Evolutionary conservation across 106 monocot species (phyloP).

Genomic region (Ottelia alismoides): DNA sequence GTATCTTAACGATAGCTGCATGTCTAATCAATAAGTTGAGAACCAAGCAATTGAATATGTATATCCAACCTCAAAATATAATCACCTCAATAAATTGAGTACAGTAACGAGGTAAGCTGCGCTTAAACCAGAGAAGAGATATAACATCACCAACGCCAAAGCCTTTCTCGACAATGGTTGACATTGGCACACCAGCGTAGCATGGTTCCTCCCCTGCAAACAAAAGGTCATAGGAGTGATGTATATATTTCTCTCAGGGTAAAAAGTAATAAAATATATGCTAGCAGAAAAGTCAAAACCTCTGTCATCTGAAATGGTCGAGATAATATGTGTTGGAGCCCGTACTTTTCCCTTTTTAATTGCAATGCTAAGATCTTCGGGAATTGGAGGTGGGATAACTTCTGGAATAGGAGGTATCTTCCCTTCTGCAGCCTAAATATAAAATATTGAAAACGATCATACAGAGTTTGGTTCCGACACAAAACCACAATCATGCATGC

Average conservation of each 20-base stretch:
- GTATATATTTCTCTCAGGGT: background rate
- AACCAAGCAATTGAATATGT: too few relatives aligned
- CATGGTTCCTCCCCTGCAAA: conserved; percentile 80
- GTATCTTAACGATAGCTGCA: too few relatives aligned
- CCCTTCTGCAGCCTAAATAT: conserved; percentile 75
- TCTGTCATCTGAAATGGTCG: conserved; percentile 90
- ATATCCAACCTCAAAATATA: too few relatives aligned
- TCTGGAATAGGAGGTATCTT: conserved; percentile 60
- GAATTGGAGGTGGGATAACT: conserved; percentile 47
- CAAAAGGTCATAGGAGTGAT: background rate
- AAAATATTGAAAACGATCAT: too few relatives aligned
- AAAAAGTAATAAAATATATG: background rate
- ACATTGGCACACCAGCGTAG: too few relatives aligned
- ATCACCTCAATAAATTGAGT: too few relatives aligned
- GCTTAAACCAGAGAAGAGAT: conserved; percentile 91
- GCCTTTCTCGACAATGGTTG: conserved; percentile 64
- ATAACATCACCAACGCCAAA: conserved; percentile 76
- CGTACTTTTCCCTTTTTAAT: too few relatives aligned
- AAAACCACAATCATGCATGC: too few relatives aligned
- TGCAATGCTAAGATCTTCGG: too few relatives aligned
- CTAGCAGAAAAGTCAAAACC: conserved; percentile 28
- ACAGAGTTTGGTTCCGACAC: too few relatives aligned
- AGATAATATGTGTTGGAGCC: conserved; percentile 88
- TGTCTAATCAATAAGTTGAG: too few relatives aligned
- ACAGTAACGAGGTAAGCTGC: conserved; percentile 86